These are phyloP conservation scores for Puccinia novopanici DNA, from an alignment of 1,284 basidiomycete genomes.

Conservation along the genomic window DNA sequence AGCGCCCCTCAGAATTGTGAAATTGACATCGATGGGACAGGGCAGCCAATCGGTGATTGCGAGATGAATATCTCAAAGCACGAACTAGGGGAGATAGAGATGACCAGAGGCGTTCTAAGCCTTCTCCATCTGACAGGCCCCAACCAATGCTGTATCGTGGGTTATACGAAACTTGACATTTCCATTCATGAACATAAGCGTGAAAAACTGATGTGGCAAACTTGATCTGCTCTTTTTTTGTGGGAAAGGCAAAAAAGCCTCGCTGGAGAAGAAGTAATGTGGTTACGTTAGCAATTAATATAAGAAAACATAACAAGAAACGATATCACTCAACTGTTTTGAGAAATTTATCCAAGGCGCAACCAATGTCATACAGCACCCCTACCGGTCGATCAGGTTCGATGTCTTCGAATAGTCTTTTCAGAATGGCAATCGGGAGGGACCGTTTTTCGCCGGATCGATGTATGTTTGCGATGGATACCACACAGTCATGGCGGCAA, in stretches of 20 bases:
- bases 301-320: background rate
- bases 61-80: constrained; percentile 5
- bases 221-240: background rate
- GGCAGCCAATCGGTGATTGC: background rate
- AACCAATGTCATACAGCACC: constrained; percentile 28
- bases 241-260: background rate
- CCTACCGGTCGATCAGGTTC: background rate
- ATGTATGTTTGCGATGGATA: constrained; percentile 7
- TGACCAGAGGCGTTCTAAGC: constrained; percentile 43
- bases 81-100: constrained; percentile 13
- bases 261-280: no score
- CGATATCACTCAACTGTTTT: background rate
- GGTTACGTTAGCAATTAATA: no score
- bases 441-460: constrained; percentile 14
- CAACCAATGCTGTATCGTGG: constrained; percentile 18
- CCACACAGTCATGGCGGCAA: constrained; percentile 17
- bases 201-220: constrained; percentile 46
- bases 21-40: background rate
- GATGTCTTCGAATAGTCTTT: background rate
- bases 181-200: constrained; percentile 46
- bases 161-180: constrained; percentile 27
- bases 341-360: constrained; percentile 12
- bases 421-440: background rate
- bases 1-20: background rate
- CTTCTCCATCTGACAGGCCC: constrained; percentile 25